phyloP scores from a whole-genome alignment of 257 asterid genomes.

The Nicotiana otophora region DNA sequence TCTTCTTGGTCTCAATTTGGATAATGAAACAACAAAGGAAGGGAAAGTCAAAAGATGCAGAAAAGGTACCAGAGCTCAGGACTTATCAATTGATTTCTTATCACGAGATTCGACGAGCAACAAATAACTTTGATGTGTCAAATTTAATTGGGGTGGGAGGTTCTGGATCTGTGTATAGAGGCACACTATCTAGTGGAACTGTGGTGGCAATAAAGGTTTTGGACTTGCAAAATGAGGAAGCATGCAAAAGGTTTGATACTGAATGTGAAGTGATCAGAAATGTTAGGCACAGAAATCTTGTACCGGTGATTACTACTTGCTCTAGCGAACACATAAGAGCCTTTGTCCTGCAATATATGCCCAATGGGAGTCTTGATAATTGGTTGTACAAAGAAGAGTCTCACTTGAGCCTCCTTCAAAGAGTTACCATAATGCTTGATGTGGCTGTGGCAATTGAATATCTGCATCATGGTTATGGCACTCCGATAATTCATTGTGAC shows the following conservation, averaged over 20 bases:
- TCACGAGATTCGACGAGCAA: conserved; percentile 19
- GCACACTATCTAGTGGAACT: conserved; percentile 15
- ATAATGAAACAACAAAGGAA: neutral
- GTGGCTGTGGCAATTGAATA: conserved; percentile 34
- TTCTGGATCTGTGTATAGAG: conserved; percentile 30
- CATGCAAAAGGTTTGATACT: conserved; percentile 22
- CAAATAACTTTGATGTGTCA: conserved; percentile 22
- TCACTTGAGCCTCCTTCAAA: conserved; percentile 11
- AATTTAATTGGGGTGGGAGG: conserved; percentile 30
- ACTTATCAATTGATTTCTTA: conserved; percentile 14
- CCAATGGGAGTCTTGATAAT: conserved; percentile 29
- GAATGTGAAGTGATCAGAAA: conserved; percentile 26
- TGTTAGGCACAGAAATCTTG: conserved; percentile 30
- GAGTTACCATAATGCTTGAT: conserved; percentile 26
- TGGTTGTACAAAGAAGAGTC: conserved; percentile 18
- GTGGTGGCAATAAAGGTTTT: conserved; percentile 31
- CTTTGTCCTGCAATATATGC: conserved; percentile 31
- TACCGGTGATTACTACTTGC: conserved; percentile 25
- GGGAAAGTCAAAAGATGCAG: neutral
- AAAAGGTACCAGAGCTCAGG: neutral
- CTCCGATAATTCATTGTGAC: conserved; percentile 33
- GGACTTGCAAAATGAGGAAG: conserved; percentile 15
- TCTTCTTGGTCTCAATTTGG: conserved; percentile 10
- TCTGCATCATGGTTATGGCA: conserved; percentile 25
- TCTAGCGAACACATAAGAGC: conserved; percentile 18